Base-by-base conservation (phyloP, 306 rosid genomes). In the Vigna nakashimae region DNA sequence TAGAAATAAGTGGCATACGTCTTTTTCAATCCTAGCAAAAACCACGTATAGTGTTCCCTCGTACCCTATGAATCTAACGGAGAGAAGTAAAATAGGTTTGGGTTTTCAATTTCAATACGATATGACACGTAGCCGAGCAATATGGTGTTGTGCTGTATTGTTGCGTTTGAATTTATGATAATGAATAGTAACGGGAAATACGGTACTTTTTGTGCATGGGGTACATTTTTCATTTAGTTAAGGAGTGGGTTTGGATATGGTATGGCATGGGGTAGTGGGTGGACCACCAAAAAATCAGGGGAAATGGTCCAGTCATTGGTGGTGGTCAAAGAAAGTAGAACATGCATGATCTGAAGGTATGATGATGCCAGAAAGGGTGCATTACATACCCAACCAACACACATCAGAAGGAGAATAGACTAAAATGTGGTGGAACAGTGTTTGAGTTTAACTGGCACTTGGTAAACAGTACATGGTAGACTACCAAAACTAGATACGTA, bases 281-380 rank as follows among this genome's bases (percentile, higher is more conserved):
- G 83, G 83, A 64, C 83, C 83, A 83, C 83, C 36, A 65, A 70
- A 76, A 63, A 70, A 75, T 13, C 38, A 63, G 65, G 8, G 82
- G 20, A 58, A 65, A 83, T 82, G 79, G 81, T 69, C 72, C 81
- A 63, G 22, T 6, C 5, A 28, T 59, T 24, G 64, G 20, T 36
- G 16, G 50, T 81, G 74, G 83, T 82, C 84, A 82, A 82, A 82
- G 14, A 55, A 51, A 64, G 62, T 16, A 14, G 60, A 48, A 76
- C 26, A 45, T 24, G 77, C 80, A 75, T 58, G 43, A 66, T 52
- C 42, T 48, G 24, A 74, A 3, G 58, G 10, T 74, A 45, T 57
- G 73, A 68, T 68, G 73, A 76, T 76, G 45, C 56, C 58, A 40
- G 66, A 76, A 77, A 67, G 55, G 64, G 51, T 66, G 49, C 24